Base-by-base conservation (phyloP, 495 filamentous ascomycete species). In the Penicillium bialowiezense region DNA sequence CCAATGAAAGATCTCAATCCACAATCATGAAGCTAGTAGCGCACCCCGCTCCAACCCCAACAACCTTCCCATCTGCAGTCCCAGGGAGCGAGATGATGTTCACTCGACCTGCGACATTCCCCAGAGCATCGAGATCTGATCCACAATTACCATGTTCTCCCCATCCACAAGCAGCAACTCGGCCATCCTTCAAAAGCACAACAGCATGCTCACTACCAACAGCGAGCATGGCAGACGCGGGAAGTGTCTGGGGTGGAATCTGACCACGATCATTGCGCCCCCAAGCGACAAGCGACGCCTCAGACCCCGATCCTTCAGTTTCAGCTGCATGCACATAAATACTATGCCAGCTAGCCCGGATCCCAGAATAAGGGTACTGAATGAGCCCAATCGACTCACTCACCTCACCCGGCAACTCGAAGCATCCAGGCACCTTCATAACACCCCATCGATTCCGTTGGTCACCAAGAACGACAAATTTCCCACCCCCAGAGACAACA, bases 141-240 rank as follows among this genome's bases (percentile, higher is more conserved):
- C 93, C 93, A 65, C 93, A 97, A 67, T 97, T 97, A 9, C 93
- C 93, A 77, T 98, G 93, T 71, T 96, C 90, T 1, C 90, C 91
- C 92, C 93, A 98, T 13, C 93, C 93, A 88, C 91, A 97, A 3
- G 85, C 78, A 32, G 89, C 63, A 10, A 96, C 68, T 17, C 59
- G 68, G 1, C 81, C 79, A 40, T 77, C 72, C n/a, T 66, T 70
- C 3, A 83, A 78, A 23, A 90, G 57, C 7, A 81, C 89, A 52
- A 97, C 54, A 10, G 74, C 81, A 69, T 98, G 93, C 69, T 97
- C 92, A 60, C 91, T 96, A 1, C 93, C 93, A 35, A 83, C 83
- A 13, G 88, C 88, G 12, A 97, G 69, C 14, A 72, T 60, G 14
- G 69, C 59, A 19, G 85, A 55, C 3, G 45, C 32, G 4, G 79